Base-by-base conservation (phyloP, 2,329 filamentous ascomycete genomes). In the Colletotrichum gigasporum region DNA sequence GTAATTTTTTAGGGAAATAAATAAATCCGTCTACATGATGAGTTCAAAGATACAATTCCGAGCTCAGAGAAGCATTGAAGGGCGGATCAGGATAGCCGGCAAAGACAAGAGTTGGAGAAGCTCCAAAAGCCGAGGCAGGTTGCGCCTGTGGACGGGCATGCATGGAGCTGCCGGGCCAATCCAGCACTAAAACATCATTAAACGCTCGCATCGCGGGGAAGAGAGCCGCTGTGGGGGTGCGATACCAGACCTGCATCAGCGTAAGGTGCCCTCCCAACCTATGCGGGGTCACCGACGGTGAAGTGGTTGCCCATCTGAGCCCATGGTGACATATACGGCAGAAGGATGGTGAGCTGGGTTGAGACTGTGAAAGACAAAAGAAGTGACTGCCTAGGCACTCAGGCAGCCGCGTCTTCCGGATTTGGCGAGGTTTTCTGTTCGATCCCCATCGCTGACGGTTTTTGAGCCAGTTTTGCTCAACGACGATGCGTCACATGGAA, bases 101-200 rank as follows among this genome's bases (percentile, higher is more conserved):
- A 53, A 34, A 18, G n/a, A n/a, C 20, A n/a, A 47, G 45, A 22
- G 58, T 65, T 58, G 58, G 63, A 22, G 51, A 63, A 56, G 58
- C 50, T 41, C 58, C 57, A 32, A 50, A 35, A 63, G 58, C 63
- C 63, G 63, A 65, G 63, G 63, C 58, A 65, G 42, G 18, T 32
- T 39, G 50, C 57, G 58, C 50, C 35, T 39, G 28, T 51, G 50
- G 24, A 37, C 26, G 28, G 35, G 26, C 16, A 37, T 51, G 18
- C 18, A 22, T 37, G 44, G 24, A 51, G 45, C 20, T 48, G 35
- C 24, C 28, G 45, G 26, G 37, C 18, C 18, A 26, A 45, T 11
- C 39, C 12, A 55, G 18, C 52, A 22, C 34, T 26, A 42, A 54
- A 54, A 35, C 41, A 16, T 11, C 32, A 44, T 32, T 22, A 42